Base-by-base conservation (phyloP, 331 rosid genomes). In the Phaseolus coccineus region DNA sequence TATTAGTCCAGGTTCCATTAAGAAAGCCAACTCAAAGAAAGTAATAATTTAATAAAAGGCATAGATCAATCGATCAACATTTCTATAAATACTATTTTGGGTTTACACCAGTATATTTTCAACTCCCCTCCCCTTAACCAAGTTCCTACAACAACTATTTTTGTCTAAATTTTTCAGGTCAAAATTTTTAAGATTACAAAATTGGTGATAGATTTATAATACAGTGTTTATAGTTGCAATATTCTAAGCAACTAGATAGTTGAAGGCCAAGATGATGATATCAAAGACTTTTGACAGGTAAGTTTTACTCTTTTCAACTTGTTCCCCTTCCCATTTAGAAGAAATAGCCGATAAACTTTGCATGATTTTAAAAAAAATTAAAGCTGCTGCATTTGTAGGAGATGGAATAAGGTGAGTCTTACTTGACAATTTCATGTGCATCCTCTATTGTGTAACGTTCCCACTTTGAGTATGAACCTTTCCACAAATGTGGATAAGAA, bases 391-490 rank as follows among this genome's bases (percentile, higher is more conserved):
- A 52, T 71, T 62, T 44, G 69, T 55, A 53, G 16, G 50, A 61
- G 81, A 82, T 61, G 25, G 73, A 75, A 81, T 8, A 64, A 71
- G 65, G 47, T 44, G 47, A 66, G 68, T 68, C 94, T 90, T 90
- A 96, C 99, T 83, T 88, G 88, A 96, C 99, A 44, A 96, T 87
- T 53, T 96, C 99, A 80, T 87, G 80, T 46, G 99, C 98, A 87
- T 93, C 99, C 87, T 96, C 99, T 35, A 91, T 52, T 0, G 98
- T 91, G 81, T 93, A 96, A 12, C 99, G 97, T 88, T 96, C 99
- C 90, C 86, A 89, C 84, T 93, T 77, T 46, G 96, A 70, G 68
- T 91, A 96, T 59, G 99, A 80, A 65, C 96, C 99, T 87, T 89
- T 81, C 99, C 99, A 96, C 76, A 96, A 78, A 6, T 93, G 89